A percentile compares a stretch with the other conserved stretches of the same genome.
phyloP scores from a whole-genome alignment of 1,284 basidiomycete species.

The Irpex sp. region DNA sequence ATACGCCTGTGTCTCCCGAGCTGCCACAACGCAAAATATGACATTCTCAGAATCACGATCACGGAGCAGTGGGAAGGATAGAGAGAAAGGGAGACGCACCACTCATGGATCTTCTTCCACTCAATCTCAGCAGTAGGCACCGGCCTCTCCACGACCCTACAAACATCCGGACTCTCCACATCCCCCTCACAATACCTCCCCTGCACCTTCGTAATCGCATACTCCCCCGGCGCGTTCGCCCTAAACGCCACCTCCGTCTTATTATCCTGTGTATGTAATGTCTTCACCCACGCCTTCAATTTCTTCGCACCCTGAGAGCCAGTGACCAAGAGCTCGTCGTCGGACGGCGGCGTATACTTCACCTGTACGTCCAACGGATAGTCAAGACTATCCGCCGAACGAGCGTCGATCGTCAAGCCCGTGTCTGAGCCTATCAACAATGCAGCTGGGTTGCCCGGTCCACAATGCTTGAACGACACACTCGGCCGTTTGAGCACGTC shows the following conservation, averaged over 20 bases:
- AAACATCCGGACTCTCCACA: slow-evolving; percentile 76
- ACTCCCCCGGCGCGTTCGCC: slow-evolving; percentile 71
- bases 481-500: slow-evolving; percentile 73
- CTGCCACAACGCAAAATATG: slow-evolving; percentile 38
- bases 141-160: slow-evolving; percentile 70
- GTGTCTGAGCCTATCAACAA: slow-evolving; percentile 69
- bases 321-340: slow-evolving; percentile 24
- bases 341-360: slow-evolving; percentile 48
- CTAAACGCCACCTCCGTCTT: slow-evolving; percentile 45
- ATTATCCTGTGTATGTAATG: slow-evolving; percentile 43
- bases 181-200: slow-evolving; percentile 79
- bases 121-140: slow-evolving; percentile 78
- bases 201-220: slow-evolving; percentile 66
- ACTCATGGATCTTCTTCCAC: slow-evolving; percentile 90
- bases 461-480: slow-evolving; percentile 72
- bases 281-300: slow-evolving; percentile 57
- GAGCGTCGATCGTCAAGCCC: slow-evolving; percentile 43
- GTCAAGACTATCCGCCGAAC: slow-evolving; percentile 52
- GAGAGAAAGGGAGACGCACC: slow-evolving; percentile 52
- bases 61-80: no score
- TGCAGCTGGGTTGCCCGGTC: slow-evolving; percentile 65
- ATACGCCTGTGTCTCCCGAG: slow-evolving; percentile 90
- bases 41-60: no score
- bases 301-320: slow-evolving; percentile 24
- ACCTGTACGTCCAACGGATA: slow-evolving; percentile 63